These are phyloP conservation scores for Salix brachista DNA, from an alignment of 345 rosid species.

Conservation along the genomic window DNA sequence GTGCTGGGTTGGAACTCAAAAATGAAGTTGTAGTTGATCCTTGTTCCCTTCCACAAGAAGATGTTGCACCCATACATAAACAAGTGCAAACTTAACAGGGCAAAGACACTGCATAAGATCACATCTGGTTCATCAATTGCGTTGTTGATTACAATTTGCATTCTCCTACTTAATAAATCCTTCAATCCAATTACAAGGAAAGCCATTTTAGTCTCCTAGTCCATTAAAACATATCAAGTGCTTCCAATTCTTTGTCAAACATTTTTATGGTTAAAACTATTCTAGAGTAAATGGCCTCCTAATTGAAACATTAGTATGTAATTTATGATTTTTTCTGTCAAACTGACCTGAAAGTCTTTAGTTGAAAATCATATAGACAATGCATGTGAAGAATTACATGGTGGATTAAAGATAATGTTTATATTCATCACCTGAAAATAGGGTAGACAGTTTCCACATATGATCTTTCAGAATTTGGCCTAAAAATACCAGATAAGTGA, in stretches of 20 bases:
- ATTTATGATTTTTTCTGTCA: too few species aligned
- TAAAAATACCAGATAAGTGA: constrained; percentile 68
- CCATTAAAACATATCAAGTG: not conserved
- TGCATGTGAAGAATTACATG: not conserved
- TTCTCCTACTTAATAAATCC: not conserved
- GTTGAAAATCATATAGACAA: not conserved
- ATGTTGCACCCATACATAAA: constrained; percentile 92
- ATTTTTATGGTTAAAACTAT: not conserved
- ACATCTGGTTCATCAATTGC: not conserved
- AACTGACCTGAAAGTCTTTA: not conserved
- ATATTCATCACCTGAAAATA: constrained; percentile 67
- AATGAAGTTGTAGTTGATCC: constrained; percentile 84
- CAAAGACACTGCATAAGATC: constrained; percentile 59
- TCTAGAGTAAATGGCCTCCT: not conserved
- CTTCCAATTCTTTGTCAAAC: not conserved
- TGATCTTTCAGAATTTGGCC: constrained; percentile 37
- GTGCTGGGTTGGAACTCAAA: constrained; percentile 74
- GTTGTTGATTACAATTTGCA: not conserved
- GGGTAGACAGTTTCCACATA: constrained; percentile 88
- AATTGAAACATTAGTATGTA: too few species aligned
- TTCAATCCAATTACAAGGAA: not conserved
- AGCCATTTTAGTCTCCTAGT: not conserved
- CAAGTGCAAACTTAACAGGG: constrained; percentile 86
- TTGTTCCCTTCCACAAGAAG: constrained; percentile 71
- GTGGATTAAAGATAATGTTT: not conserved